These are phyloP conservation scores for Vicia villosa DNA, from an alignment of 306 rosid species.

Conservation along the genomic window DNA sequence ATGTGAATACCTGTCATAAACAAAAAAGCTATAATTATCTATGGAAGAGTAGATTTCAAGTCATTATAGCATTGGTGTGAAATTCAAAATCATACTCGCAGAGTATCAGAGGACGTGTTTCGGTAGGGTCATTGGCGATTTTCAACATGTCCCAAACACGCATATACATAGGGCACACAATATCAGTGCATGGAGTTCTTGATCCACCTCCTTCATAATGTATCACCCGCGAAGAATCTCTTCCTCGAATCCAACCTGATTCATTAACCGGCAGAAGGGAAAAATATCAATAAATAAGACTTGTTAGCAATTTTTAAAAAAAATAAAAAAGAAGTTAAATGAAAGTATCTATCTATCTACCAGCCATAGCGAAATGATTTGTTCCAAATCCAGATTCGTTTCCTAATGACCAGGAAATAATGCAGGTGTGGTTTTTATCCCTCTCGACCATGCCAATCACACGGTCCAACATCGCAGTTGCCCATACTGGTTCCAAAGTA, in stretches of 20 bases:
- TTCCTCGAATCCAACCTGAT: constrained; percentile 91
- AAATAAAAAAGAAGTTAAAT: neutral
- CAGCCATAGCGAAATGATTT: constrained; percentile 89
- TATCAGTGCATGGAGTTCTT: constrained; percentile 87
- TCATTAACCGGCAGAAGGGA: constrained; percentile 10
- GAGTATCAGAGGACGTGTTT: constrained; percentile 84
- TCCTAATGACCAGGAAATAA: constrained; percentile 88
- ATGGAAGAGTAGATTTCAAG: constrained; percentile 31
- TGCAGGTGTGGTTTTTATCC: constrained; percentile 93
- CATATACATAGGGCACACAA: constrained; percentile 97
- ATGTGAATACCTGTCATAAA: constrained; percentile 81
- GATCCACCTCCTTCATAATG: constrained; percentile 99
- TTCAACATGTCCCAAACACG: constrained; percentile 91
- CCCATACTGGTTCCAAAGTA: constrained; percentile 86
- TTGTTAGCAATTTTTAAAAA: neutral
- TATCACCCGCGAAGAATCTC: constrained; percentile 75
- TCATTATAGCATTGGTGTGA: neutral
- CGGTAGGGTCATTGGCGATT: constrained; percentile 87
- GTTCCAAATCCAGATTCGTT: constrained; percentile 95
- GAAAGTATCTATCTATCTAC: constrained; percentile 49
- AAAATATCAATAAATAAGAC: neutral
- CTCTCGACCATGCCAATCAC: constrained; percentile 98
- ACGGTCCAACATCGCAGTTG: constrained; percentile 92
- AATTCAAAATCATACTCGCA: constrained; percentile 74
- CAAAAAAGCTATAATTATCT: constrained; percentile 5